These are phyloP conservation scores for Wallemia mellicola DNA, from an alignment of 1,284 basidiomycete species.

Conservation along the genomic window DNA sequence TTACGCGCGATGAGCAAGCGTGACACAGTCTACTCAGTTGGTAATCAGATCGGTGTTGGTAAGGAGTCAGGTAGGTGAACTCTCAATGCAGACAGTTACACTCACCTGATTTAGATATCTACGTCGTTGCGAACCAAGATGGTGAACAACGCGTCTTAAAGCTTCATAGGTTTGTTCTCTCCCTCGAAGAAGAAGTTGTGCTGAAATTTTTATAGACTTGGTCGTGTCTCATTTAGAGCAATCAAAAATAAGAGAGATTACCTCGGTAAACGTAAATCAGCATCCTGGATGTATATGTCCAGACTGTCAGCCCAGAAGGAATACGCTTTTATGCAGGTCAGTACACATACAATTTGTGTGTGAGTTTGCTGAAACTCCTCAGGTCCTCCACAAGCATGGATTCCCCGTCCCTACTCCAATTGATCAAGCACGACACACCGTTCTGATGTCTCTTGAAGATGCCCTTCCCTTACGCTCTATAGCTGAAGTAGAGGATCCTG, in stretches of 20 bases:
- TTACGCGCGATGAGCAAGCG: slow-evolving; percentile 74
- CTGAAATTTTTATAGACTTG: slow-evolving; percentile 28
- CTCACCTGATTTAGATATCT: slow-evolving; percentile 33
- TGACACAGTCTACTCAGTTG: slow-evolving; percentile 50
- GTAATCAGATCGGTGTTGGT: slow-evolving; percentile 90
- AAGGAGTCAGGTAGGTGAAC: slow-evolving; percentile 56
- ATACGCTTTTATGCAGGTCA: slow-evolving; percentile 94
- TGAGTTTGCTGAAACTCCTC: too few species aligned
- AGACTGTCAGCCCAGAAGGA: slow-evolving; percentile 86
- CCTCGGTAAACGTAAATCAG: slow-evolving; percentile 74
- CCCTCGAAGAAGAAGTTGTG: background rate
- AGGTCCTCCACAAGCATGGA: slow-evolving; percentile 67
- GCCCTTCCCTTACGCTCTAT: slow-evolving; percentile 89
- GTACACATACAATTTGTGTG: too few species aligned
- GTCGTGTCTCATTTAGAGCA: slow-evolving; percentile 78
- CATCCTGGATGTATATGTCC: slow-evolving; percentile 99
- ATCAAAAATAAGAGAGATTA: slow-evolving; percentile 97
- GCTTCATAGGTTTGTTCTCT: slow-evolving; percentile 40
- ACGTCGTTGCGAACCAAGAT: slow-evolving; percentile 58
- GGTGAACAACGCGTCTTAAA: slow-evolving; percentile 70
- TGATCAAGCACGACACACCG: slow-evolving; percentile 76
- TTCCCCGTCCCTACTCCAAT: slow-evolving; percentile 84
- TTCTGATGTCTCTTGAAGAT: slow-evolving; percentile 87
- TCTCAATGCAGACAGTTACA: background rate
- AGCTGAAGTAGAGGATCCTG: slow-evolving; percentile 46